Percentiles rank a stretch among this genome's conserved stretches.
Conservation (phyloP, 441 rosid genomes). For the Euphorbia corollata region DNA sequence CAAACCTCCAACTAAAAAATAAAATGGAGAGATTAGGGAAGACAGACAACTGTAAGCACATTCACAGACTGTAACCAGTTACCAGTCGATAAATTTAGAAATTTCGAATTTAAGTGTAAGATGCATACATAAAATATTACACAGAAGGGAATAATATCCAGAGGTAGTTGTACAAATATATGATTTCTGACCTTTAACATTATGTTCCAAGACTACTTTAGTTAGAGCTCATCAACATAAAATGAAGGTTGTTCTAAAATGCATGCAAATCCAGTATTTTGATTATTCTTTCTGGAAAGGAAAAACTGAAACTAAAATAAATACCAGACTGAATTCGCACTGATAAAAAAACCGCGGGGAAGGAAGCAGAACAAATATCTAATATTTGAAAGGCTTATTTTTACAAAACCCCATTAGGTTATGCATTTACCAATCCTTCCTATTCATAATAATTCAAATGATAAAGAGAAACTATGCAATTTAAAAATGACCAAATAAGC, state of each 20-base stretch:
- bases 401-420: neutral
- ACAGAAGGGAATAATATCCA: neutral
- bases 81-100: neutral
- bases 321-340: neutral
- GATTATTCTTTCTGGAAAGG: neutral
- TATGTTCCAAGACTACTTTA: neutral
- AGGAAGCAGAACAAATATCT: neutral
- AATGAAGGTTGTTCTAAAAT: neutral
- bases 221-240: conserved; percentile 1
- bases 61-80: neutral
- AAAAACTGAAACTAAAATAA: neutral
- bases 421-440: neutral
- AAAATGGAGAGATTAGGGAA: conserved; percentile 19
- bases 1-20: conserved; percentile 75
- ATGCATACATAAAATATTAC: neutral
- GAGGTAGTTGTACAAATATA: neutral
- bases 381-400: neutral
- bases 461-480: conserved; percentile 5
- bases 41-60: conserved; percentile 7
- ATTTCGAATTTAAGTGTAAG: neutral
- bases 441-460: neutral
- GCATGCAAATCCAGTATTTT: conserved; percentile 1
- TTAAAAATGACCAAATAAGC: neutral
- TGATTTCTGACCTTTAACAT: neutral
- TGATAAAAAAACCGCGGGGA: neutral